Evolutionary conservation across 306 rosid species (phyloP).

Genomic region (Senna tora): DNA sequence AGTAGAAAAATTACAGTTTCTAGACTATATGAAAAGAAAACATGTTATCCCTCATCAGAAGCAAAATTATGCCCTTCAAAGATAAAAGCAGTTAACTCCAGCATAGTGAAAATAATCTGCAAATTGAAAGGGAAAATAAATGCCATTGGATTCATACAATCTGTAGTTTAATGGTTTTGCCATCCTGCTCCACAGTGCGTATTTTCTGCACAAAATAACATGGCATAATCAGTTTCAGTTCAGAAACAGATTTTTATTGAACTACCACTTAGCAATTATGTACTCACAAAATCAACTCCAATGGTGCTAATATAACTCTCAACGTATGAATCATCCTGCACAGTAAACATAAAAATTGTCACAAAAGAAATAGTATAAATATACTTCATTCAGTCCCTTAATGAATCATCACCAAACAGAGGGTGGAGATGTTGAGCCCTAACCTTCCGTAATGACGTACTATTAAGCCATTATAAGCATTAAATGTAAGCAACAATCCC

Average conservation of each 20-base stretch:
- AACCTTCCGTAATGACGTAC: background rate
- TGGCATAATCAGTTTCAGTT: conserved; percentile 28
- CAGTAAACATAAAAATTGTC: conserved; percentile 7
- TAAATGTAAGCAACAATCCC: background rate
- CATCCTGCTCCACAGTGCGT: conserved; percentile 59
- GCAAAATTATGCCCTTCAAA: conserved; percentile 6
- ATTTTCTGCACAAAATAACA: conserved; percentile 48
- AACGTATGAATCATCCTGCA: conserved; percentile 90
- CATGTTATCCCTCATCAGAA: background rate
- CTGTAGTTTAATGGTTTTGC: conserved; percentile 58
- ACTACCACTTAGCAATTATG: conserved; percentile 10
- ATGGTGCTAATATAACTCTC: conserved; percentile 99
- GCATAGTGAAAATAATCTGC: conserved; percentile 17
- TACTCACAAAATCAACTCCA: conserved; percentile 95
- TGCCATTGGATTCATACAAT: conserved; percentile 41
- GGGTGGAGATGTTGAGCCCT: conserved; percentile 3
- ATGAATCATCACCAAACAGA: conserved; percentile 26
- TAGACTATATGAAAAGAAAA: background rate
- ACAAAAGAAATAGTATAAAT: conserved; percentile 1
- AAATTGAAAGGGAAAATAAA: conserved; percentile 23
- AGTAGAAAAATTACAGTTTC: conserved; percentile 19
- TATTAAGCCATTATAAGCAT: conserved; percentile 7
- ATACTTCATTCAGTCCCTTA: conserved; percentile 12
- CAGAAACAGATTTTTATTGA: conserved; percentile 2
- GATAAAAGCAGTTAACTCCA: background rate